A percentile compares a stretch with the other conserved stretches of the same genome.
Conservation (phyloP, 768 basidiomycete species). For the Suillus placidus region DNA sequence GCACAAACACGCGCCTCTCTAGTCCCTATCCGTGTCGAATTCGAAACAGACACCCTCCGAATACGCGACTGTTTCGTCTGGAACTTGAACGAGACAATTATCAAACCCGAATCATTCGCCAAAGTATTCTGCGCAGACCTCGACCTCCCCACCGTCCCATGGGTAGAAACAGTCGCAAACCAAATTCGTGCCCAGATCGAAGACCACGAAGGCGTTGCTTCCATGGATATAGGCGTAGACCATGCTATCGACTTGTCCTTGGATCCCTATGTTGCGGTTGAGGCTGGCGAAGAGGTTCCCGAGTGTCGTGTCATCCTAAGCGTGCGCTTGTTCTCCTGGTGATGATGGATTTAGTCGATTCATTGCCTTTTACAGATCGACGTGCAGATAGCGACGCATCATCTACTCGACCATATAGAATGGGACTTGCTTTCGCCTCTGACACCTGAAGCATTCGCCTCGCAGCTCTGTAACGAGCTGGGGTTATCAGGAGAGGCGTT, state of each 20-base stretch:
- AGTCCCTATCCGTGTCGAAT: slow-evolving; percentile 93
- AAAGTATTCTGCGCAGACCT: slow-evolving; percentile 86
- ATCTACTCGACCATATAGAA: slow-evolving; percentile 94
- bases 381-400: slow-evolving; percentile 91
- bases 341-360: slow-evolving; percentile 13
- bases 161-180: slow-evolving; percentile 78
- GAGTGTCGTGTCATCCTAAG: slow-evolving; percentile 85
- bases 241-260: slow-evolving; percentile 27
- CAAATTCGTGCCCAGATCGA: slow-evolving; percentile 92
- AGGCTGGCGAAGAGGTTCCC: slow-evolving; percentile 57
- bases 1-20: slow-evolving; percentile 58
- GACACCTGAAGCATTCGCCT: slow-evolving; percentile 85
- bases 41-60: slow-evolving; percentile 89
- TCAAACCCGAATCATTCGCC: slow-evolving; percentile 86
- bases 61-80: slow-evolving; percentile 96
- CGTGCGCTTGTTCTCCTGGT: slow-evolving; percentile 45
- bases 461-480: slow-evolving; percentile 79
- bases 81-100: slow-evolving; percentile 88
- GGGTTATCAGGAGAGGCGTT: slow-evolving; percentile 86
- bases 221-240: slow-evolving; percentile 65
- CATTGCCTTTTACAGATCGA: slow-evolving; percentile 66
- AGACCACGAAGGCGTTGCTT: slow-evolving; percentile 82
- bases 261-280: slow-evolving; percentile 41
- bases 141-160: slow-evolving; percentile 66
- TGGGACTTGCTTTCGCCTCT: slow-evolving; percentile 96